Conservation (phyloP, 257 asterid genomes). For the Forsythia viridissima region DNA sequence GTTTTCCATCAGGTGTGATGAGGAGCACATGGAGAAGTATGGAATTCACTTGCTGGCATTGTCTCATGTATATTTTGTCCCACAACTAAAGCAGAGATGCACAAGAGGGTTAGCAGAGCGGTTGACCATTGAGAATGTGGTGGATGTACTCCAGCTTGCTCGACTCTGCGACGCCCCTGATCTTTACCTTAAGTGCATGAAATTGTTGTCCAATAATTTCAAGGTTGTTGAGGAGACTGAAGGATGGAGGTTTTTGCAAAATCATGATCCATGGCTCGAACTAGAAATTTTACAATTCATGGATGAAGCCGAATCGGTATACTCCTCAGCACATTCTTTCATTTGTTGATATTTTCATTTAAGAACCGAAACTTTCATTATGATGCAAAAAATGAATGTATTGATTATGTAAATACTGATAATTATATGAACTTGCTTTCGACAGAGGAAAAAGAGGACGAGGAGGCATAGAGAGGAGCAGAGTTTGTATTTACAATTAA, state of each 20-base stretch:
- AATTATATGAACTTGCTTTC: not conserved
- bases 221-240: constrained; percentile 72
- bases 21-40: constrained; percentile 72
- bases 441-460: constrained; percentile 66
- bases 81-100: constrained; percentile 77
- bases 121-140: constrained; percentile 58
- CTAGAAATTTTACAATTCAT: constrained; percentile 80
- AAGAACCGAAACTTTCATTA: too few species aligned
- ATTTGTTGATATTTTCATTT: not conserved
- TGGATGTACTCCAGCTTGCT: constrained; percentile 86
- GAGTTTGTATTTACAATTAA: constrained; percentile 57
- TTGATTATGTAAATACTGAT: not conserved
- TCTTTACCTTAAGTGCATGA: constrained; percentile 73
- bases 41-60: constrained; percentile 76
- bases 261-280: constrained; percentile 78
- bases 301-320: constrained; percentile 77
- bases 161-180: constrained; percentile 85
- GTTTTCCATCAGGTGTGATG: constrained; percentile 50
- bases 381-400: not conserved
- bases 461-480: constrained; percentile 64
- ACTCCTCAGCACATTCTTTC: not conserved
- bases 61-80: constrained; percentile 78
- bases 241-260: constrained; percentile 83
- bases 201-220: constrained; percentile 50
- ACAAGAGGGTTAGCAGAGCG: constrained; percentile 48